Percentiles rank a stretch among this genome's conserved stretches.
Conservation (phyloP, 2,329 filamentous ascomycete species). For the Curvularia eragrostidis region DNA sequence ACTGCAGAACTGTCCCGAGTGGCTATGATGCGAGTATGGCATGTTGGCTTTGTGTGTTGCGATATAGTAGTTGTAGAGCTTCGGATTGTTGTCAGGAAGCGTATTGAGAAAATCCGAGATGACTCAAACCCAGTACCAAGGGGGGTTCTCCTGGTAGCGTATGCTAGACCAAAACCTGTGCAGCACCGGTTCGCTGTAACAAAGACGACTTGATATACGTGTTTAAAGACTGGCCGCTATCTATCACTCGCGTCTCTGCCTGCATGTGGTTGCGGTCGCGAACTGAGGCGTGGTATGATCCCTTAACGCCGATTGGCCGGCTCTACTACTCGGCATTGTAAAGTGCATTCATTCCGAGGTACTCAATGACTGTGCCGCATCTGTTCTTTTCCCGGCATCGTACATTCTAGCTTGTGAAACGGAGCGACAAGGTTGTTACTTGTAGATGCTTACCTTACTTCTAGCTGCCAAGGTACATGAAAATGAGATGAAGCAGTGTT, state of each 20-base stretch:
- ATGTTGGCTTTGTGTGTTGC: conserved; percentile 58
- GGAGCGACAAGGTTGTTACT: background rate
- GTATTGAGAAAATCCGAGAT: background rate
- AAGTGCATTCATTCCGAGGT: background rate
- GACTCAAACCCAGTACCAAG: background rate
- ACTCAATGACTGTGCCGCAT: background rate
- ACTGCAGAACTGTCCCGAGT: conserved; percentile 93
- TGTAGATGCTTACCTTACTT: no score
- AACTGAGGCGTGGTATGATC: conserved; percentile 8
- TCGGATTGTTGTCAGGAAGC: background rate
- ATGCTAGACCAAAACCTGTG: background rate
- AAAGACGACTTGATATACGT: background rate
- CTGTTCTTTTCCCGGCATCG: background rate
- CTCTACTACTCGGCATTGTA: background rate
- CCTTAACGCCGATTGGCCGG: background rate
- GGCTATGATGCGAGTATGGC: conserved; percentile 98
- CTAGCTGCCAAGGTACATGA: background rate
- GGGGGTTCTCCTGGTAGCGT: background rate
- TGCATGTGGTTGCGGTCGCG: conserved; percentile 1
- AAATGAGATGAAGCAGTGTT: background rate
- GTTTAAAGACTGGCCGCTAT: background rate
- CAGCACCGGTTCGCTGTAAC: background rate
- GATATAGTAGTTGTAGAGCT: background rate
- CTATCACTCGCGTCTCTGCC: conserved; percentile 5
- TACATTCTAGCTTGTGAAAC: background rate